phyloP scores from a whole-genome alignment of 2,329 filamentous ascomycete species.

The Ceratocystis huliohia region DNA sequence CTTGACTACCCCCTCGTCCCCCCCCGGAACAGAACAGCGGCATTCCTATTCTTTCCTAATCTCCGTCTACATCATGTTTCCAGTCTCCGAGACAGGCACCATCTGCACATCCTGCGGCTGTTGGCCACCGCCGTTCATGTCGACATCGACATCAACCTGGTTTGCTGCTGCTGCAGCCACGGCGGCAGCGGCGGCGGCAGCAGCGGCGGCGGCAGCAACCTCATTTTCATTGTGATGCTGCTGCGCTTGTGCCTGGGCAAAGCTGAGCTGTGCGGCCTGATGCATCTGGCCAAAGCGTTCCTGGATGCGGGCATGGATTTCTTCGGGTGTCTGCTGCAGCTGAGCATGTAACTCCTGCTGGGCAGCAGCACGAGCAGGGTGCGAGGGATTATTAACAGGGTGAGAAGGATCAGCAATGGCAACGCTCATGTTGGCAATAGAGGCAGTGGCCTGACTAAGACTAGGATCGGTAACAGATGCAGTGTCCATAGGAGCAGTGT shows the following conservation, averaged over 20 bases:
- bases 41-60: too few relatives aligned
- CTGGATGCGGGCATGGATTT: slow-evolving; percentile 18
- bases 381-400: slow-evolving; percentile 10
- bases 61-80: not conserved
- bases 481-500: slow-evolving; percentile 11
- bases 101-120: not conserved
- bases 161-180: not conserved
- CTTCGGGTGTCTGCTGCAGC: slow-evolving; percentile 13
- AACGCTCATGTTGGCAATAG: slow-evolving; percentile 11
- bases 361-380: slow-evolving; percentile 8
- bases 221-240: slow-evolving; percentile 4
- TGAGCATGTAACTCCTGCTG: slow-evolving; percentile 16
- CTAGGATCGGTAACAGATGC: slow-evolving; percentile 18
- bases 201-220: not conserved
- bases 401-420: slow-evolving; percentile 11
- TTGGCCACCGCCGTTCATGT: not conserved
- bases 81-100: not conserved
- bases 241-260: not conserved
- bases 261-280: slow-evolving; percentile 11
- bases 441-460: slow-evolving; percentile 15
- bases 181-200: not conserved
- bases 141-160: not conserved
- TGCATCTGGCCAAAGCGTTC: slow-evolving; percentile 19
- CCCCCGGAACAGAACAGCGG: too few relatives aligned
- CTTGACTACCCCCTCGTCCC: too few relatives aligned